Conservation (phyloP, 352 stramenopile species). For the Pythium scleroteichum region DNA sequence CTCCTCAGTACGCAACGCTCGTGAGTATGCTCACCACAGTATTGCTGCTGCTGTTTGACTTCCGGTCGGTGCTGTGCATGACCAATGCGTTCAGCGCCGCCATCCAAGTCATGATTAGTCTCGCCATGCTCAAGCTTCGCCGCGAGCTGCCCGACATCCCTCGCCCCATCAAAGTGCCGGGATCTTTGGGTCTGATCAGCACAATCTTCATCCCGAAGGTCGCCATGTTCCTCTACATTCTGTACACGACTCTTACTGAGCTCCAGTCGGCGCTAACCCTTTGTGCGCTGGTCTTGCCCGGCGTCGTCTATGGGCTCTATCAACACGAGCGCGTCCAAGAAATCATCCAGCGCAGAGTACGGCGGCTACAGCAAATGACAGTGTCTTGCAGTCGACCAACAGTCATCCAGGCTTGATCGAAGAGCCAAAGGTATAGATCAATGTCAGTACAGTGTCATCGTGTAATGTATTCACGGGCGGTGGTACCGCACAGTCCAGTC, state of each 20-base stretch:
- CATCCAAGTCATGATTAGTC: conserved; percentile 74
- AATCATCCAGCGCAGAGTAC: not conserved
- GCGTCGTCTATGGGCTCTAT: conserved; percentile 1
- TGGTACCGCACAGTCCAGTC: conserved; percentile 34
- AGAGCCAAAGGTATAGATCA: too few relatives aligned
- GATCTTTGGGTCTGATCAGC: conserved; percentile 7
- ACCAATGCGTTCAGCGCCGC: conserved; percentile 86
- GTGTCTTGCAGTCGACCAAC: too few relatives aligned
- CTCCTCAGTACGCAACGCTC: conserved; percentile 22
- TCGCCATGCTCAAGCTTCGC: conserved; percentile 80
- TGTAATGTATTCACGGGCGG: not conserved
- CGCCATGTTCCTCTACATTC: conserved; percentile 17
- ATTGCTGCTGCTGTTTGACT: conserved; percentile 27
- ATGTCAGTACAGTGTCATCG: too few relatives aligned
- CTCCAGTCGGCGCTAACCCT: conserved; percentile 8
- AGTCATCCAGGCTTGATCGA: too few relatives aligned
- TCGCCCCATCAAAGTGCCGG: conserved; percentile 33
- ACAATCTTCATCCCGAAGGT: conserved; percentile 5
- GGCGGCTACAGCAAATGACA: not conserved
- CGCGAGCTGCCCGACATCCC: conserved; percentile 39
- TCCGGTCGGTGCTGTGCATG: conserved; percentile 61
- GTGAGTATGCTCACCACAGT: conserved; percentile 13
- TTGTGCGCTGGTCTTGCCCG: conserved; percentile 5
- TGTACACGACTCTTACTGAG: conserved; percentile 16
- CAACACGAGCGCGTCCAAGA: conserved; percentile 6